Base-by-base conservation (phyloP, 148 eudicot species). In the Pouteria glomerata region DNA sequence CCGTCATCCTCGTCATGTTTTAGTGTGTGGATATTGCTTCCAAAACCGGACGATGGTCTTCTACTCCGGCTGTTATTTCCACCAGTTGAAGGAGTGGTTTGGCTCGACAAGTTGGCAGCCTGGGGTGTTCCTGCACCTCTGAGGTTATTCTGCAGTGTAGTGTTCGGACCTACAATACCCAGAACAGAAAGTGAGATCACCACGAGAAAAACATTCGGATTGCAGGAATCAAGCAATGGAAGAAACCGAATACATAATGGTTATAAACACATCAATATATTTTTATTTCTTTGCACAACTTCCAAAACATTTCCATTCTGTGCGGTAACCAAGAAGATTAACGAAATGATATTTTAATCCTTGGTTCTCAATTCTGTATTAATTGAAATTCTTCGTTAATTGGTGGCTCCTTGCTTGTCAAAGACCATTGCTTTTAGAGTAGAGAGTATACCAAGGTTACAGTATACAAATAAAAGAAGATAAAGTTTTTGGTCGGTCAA, bases 1-100 rank as follows among this genome's bases (percentile, higher is more conserved):
- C 48, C 39, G 68, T 85, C 91, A 57, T 85, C 91, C 52, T 82
- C 88, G 12, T 84, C 87, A 42, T 77, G 91, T 73, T 85, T 84
- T 39, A 87, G 77, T 6, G 90, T 84, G 79, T 87, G 90, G 69
- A 87, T 87, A 39, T 87, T 87, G 67, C 80, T 76, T 72, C 90
- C 91, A 44, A 80, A 78, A 18, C 73, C 68, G 35, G 82, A 51
- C 4, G 76, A 45, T 53, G 51, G 78, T 67, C 42, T 77, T 67
- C 70, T 77, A 23, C 67, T 70, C 30, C 53, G 67, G 63, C 73
- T 71, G 23, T 74, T 57, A 56, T 68, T 76, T 56, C 63, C 50
- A 33, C n/a, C n/a, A n/a, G n/a, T n/a, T n/a, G n/a, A n/a, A n/a
- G 79, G 30, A 14, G 66, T 45, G 35, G 63, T 66, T 52, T 73